Percentiles rank a stretch among this genome's conserved stretches.
phyloP scores from a whole-genome alignment of 1,284 basidiomycete species.

The Puccinia hordei region DNA sequence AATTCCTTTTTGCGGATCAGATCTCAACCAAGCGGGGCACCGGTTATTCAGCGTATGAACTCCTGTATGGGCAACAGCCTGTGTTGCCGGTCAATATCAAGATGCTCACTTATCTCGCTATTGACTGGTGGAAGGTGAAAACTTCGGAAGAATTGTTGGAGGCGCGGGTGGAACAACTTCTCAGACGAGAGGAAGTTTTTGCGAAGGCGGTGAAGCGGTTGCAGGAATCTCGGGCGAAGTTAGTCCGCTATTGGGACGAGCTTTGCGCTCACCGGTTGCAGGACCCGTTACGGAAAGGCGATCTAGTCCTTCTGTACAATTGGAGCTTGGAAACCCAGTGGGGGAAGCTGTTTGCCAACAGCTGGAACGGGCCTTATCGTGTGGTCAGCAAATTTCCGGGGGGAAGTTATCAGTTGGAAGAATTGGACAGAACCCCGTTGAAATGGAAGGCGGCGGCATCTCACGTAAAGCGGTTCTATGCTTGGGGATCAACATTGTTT shows the following conservation, averaged over 20 bases:
- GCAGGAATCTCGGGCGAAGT: neutral
- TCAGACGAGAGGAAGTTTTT: no score
- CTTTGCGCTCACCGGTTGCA: no score
- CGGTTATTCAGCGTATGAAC: slow-evolving; percentile 6
- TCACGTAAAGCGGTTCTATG: no score
- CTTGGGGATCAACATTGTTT: no score
- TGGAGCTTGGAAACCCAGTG: neutral
- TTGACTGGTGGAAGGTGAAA: slow-evolving; percentile 3
- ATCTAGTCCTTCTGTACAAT: slow-evolving; percentile 1
- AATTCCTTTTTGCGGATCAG: slow-evolving; percentile 10
- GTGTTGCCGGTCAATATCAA: neutral
- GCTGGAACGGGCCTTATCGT: neutral
- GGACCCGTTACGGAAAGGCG: no score
- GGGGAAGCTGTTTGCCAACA: neutral
- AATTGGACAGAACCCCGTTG: no score
- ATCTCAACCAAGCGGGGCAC: neutral
- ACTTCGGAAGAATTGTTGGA: neutral
- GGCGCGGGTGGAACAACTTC: neutral
- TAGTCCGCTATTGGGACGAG: neutral
- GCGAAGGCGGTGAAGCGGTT: no score
- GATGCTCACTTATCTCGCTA: neutral
- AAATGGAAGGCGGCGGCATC: no score
- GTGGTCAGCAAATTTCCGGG: no score
- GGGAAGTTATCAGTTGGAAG: no score
- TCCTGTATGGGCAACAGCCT: neutral